Percentiles rank a stretch among this genome's conserved stretches.
Evolutionary conservation across 176 grass and related monocot genomes (phyloP).

Genomic region (Panicum miliaceum): DNA sequence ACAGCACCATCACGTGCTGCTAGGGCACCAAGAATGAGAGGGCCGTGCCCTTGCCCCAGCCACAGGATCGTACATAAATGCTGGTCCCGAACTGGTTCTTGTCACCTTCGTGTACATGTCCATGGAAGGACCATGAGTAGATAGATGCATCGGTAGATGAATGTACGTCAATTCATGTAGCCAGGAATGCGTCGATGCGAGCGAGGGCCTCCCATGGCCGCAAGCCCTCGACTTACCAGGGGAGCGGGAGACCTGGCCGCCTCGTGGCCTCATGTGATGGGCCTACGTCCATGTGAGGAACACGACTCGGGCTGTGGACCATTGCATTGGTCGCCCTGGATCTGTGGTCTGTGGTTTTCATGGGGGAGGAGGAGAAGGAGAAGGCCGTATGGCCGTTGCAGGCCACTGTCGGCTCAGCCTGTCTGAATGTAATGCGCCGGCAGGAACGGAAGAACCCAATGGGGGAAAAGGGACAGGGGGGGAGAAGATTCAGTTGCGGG

Average conservation of each 20-base stretch:
- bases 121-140: neutral
- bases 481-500: neutral
- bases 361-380: neutral
- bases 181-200: neutral
- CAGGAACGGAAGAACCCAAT: neutral
- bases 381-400: neutral
- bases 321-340: neutral
- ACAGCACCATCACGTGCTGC: neutral
- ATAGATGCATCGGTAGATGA: neutral
- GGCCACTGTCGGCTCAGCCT: neutral
- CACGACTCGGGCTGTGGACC: neutral
- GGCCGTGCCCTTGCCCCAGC: neutral
- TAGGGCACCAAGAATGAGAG: neutral
- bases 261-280: constrained; percentile 12
- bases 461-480: neutral
- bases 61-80: constrained; percentile 23
- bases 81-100: neutral
- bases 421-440: neutral
- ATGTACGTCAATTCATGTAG: neutral
- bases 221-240: neutral
- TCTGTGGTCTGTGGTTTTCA: neutral
- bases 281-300: neutral
- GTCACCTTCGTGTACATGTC: neutral
- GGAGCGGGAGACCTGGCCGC: neutral
- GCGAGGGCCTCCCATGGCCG: neutral